phyloP scores from a whole-genome alignment of 108 stramenopile genomes.

The Nitzschia palea region DNA sequence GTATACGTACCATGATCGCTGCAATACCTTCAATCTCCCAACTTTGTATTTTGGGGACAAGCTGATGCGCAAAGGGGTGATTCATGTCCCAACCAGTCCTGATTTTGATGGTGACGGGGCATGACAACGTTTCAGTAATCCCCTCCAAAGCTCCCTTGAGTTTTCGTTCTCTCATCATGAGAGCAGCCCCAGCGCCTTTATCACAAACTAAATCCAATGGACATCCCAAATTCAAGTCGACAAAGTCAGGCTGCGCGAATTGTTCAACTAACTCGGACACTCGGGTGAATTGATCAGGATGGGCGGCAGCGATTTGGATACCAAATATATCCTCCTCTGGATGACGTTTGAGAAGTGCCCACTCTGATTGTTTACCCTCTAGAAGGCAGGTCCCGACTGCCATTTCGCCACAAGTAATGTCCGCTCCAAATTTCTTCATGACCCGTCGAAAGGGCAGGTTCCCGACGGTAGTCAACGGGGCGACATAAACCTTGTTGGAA shows the following conservation, averaged over 20 bases:
- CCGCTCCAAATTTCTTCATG: slow-evolving; percentile 94
- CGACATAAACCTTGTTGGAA: slow-evolving; percentile 95
- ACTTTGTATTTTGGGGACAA: slow-evolving; percentile 80
- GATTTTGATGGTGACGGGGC: slow-evolving; percentile 96
- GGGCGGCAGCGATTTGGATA: slow-evolving; percentile 91
- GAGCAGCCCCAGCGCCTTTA: slow-evolving; percentile 86
- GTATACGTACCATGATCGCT: slow-evolving; percentile 69
- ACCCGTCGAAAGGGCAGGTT: slow-evolving; percentile 97
- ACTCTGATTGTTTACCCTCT: slow-evolving; percentile 87
- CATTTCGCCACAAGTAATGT: slow-evolving; percentile 99
- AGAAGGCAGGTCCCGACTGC: slow-evolving; percentile 84
- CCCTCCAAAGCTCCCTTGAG: slow-evolving; percentile 77
- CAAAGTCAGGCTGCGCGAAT: slow-evolving; percentile 86
- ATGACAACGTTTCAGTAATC: slow-evolving; percentile 65
- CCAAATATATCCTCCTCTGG: slow-evolving; percentile 95
- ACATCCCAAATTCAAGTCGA: slow-evolving; percentile 98
- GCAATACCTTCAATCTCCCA: slow-evolving; percentile 67
- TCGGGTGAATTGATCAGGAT: slow-evolving; percentile 88
- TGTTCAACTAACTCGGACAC: slow-evolving; percentile 65
- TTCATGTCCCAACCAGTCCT: slow-evolving; percentile 94
- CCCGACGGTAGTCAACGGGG: slow-evolving; percentile 98
- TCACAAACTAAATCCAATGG: slow-evolving; percentile 96
- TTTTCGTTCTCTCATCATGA: slow-evolving; percentile 86
- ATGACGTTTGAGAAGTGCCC: slow-evolving; percentile 94
- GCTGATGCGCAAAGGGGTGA: slow-evolving; percentile 86